Conservation (phyloP, 2,329 filamentous ascomycete species). For the Volutella citrinella region DNA sequence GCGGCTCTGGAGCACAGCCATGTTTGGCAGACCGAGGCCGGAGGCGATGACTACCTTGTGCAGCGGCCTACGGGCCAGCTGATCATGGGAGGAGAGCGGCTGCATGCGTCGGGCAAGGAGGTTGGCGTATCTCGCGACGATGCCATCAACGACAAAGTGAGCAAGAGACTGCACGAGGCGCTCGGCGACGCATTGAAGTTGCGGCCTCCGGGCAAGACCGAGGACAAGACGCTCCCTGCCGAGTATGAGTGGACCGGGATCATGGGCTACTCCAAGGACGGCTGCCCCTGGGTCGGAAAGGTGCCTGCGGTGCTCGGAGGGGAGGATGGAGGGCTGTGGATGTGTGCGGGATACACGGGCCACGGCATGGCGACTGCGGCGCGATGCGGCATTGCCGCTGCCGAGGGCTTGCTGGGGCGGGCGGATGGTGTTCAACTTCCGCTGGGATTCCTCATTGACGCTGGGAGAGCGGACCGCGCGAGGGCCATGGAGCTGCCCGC, state of each 20-base stretch:
- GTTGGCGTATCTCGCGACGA: slow-evolving; percentile 59
- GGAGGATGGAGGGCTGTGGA: slow-evolving; percentile 49
- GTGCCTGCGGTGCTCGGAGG: slow-evolving; percentile 54
- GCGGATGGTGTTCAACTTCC: slow-evolving; percentile 41
- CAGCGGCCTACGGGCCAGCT: slow-evolving; percentile 62
- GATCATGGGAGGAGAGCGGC: slow-evolving; percentile 69
- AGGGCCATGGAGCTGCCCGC: slow-evolving; percentile 17
- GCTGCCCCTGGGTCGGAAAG: slow-evolving; percentile 66
- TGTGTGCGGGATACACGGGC: slow-evolving; percentile 66
- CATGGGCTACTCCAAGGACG: slow-evolving; percentile 72
- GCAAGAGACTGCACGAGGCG: slow-evolving; percentile 51
- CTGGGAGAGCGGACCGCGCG: slow-evolving; percentile 26
- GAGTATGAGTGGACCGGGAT: slow-evolving; percentile 74
- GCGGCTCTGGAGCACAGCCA: slow-evolving; percentile 55
- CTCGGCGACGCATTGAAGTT: slow-evolving; percentile 43
- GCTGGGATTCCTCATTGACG: slow-evolving; percentile 36
- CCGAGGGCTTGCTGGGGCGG: slow-evolving; percentile 52
- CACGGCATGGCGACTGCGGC: slow-evolving; percentile 77
- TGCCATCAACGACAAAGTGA: slow-evolving; percentile 52
- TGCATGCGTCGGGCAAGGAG: slow-evolving; percentile 43
- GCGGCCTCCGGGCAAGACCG: slow-evolving; percentile 27
- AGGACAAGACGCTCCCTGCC: slow-evolving; percentile 45
- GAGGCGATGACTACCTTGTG: slow-evolving; percentile 69
- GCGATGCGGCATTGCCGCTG: slow-evolving; percentile 62
- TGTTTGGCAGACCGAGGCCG: slow-evolving; percentile 51